Evolutionary conservation across 2,329 filamentous ascomycete genomes (phyloP).

Genomic region (Ploettnerulaceae sp.): DNA sequence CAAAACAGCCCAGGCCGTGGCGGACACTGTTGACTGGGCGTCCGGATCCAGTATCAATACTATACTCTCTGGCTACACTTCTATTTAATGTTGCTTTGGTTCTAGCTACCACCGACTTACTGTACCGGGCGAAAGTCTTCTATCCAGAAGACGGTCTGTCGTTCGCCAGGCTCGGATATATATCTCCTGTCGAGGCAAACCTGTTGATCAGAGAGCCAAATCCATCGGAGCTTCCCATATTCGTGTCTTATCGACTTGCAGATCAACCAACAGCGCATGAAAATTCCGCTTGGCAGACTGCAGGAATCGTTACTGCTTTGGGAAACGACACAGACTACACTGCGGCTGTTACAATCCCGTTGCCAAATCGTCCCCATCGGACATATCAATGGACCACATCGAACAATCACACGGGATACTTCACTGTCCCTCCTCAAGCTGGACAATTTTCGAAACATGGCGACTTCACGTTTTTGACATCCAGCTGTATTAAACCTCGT

Average conservation of each 20-base stretch:
- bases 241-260: conserved; percentile 58
- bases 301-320: conserved; percentile 60
- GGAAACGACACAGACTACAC: conserved; percentile 81
- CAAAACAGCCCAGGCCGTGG: conserved; percentile 52
- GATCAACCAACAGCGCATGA: conserved; percentile 49
- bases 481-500: conserved; percentile 86
- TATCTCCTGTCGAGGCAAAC: conserved; percentile 74
- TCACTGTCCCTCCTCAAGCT: conserved; percentile 68
- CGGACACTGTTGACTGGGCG: conserved; percentile 69
- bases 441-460: conserved; percentile 61
- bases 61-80: conserved; percentile 63
- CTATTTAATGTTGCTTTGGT: conserved; percentile 67
- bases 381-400: conserved; percentile 81
- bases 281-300: conserved; percentile 59
- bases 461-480: conserved; percentile 84
- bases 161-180: conserved; percentile 82
- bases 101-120: conserved; percentile 67
- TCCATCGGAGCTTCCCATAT: conserved; percentile 67
- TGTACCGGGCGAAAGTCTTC: conserved; percentile 67
- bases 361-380: conserved; percentile 62
- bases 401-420: conserved; percentile 80
- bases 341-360: conserved; percentile 58
- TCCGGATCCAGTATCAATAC: conserved; percentile 64
- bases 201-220: conserved; percentile 84
- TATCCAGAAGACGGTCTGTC: conserved; percentile 71